These are phyloP conservation scores for Trametes punicea DNA, from an alignment of 768 basidiomycete genomes.

Conservation along the genomic window DNA sequence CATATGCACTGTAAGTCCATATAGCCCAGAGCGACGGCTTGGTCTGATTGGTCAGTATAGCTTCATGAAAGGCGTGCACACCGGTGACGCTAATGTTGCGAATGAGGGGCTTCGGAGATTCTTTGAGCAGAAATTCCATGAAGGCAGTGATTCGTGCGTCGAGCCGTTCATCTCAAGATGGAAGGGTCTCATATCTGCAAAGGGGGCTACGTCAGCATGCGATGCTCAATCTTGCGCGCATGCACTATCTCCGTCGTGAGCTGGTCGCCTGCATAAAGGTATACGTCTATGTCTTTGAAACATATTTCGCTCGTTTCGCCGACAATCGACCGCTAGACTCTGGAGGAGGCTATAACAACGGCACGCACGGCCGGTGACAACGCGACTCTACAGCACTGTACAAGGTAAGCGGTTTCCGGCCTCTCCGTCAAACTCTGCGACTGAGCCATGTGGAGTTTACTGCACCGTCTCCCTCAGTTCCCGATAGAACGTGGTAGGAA, in stretches of 20 bases:
- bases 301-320: background rate
- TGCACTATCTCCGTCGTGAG: slow-evolving; percentile 74
- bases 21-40: too few relatives aligned
- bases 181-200: background rate
- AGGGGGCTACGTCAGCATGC: slow-evolving; percentile 82
- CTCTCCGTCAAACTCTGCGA: background rate
- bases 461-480: slow-evolving; percentile 59
- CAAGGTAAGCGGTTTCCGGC: slow-evolving; percentile 56
- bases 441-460: slow-evolving; percentile 43
- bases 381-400: slow-evolving; percentile 73
- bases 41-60: slow-evolving; percentile 40
- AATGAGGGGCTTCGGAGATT: slow-evolving; percentile 71
- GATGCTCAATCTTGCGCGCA: slow-evolving; percentile 68
- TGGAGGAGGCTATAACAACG: slow-evolving; percentile 76
- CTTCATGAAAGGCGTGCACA: slow-evolving; percentile 61
- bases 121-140: slow-evolving; percentile 85
- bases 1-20: slow-evolving; percentile 56
- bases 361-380: slow-evolving; percentile 71
- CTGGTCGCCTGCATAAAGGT: slow-evolving; percentile 68
- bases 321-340: slow-evolving; percentile 42
- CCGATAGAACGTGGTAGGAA: slow-evolving; percentile 43
- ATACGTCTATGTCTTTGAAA: slow-evolving; percentile 2
- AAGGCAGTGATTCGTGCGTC: slow-evolving; percentile 74
- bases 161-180: background rate
- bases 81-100: slow-evolving; percentile 67